Evolutionary conservation across 495 filamentous ascomycete genomes (phyloP).

Genomic region (Evansstolkia leycettana): DNA sequence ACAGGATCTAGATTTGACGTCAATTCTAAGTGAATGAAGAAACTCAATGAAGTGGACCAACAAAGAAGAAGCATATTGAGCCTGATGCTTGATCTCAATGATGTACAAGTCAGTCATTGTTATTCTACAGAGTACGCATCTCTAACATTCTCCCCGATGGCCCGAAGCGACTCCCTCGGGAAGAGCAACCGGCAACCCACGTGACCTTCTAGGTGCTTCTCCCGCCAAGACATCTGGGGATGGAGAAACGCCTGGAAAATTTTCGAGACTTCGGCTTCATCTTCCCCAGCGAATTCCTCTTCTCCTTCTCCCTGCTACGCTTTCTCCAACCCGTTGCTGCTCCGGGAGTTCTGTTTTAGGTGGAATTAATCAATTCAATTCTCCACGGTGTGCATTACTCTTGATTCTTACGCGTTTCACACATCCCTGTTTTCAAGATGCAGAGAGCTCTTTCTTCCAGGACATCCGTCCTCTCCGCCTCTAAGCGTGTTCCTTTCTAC

Average conservation of each 20-base stretch:
- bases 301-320: slow-evolving; percentile 5
- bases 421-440: slow-evolving; percentile 39
- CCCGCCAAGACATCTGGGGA: slow-evolving; percentile 34
- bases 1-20: too few species aligned
- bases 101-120: too few species aligned
- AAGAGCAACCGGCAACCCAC: slow-evolving; percentile 21
- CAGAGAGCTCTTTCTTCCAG: slow-evolving; percentile 59
- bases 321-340: slow-evolving; percentile 9
- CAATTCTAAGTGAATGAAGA: too few species aligned
- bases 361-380: slow-evolving; percentile 9
- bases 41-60: too few species aligned
- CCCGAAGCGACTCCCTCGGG: slow-evolving; percentile 21
- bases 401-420: slow-evolving; percentile 14
- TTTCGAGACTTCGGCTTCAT: slow-evolving; percentile 40
- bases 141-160: slow-evolving; percentile 7
- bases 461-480: slow-evolving; percentile 61
- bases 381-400: slow-evolving; percentile 1
- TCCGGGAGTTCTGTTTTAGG: slow-evolving; percentile 22
- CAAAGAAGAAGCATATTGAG: too few species aligned
- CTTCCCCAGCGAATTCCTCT: slow-evolving; percentile 17
- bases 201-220: slow-evolving; percentile 38
- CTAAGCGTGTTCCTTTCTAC: slow-evolving; percentile 38
- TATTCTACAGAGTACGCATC: too few species aligned
- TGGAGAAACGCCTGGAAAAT: slow-evolving; percentile 36
- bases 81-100: too few species aligned